Percentiles rank a stretch among this genome's conserved stretches.
Evolutionary conservation across 371 early-diverging fungal genomes (phyloP).

Genomic region (Fennellomyces sp.): DNA sequence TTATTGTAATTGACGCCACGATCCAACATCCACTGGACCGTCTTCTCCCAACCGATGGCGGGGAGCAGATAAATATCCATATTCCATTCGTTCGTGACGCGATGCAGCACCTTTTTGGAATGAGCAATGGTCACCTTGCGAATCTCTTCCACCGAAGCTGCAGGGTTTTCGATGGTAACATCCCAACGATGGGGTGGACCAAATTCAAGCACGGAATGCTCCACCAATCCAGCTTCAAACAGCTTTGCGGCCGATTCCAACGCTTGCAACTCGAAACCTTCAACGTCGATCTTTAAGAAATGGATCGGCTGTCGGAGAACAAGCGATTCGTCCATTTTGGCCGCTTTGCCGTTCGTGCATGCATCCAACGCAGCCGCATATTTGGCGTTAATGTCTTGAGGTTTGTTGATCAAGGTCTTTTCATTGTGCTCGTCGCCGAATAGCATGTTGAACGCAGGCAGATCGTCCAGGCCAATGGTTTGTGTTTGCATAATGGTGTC

Average conservation of each 20-base stretch:
- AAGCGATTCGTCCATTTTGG: constrained; percentile 19
- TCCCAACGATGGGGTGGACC: constrained; percentile 52
- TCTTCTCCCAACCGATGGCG: constrained; percentile 42
- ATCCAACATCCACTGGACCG: constrained; percentile 37
- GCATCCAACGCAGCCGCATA: constrained; percentile 28
- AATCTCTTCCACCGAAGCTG: constrained; percentile 17
- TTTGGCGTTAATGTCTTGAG: constrained; percentile 26
- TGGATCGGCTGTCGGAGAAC: constrained; percentile 45
- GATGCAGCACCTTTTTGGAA: constrained; percentile 13
- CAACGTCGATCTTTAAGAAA: constrained; percentile 53
- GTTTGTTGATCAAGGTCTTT: constrained; percentile 12
- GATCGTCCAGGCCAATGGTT: constrained; percentile 43
- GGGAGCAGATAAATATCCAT: constrained; percentile 47
- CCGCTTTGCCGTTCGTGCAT: not conserved
- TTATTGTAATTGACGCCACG: constrained; percentile 25
- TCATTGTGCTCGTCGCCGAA: constrained; percentile 14
- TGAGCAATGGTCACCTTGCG: constrained; percentile 21
- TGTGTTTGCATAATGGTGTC: constrained; percentile 30
- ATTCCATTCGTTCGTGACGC: constrained; percentile 27
- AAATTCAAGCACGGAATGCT: constrained; percentile 46
- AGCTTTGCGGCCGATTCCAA: constrained; percentile 38
- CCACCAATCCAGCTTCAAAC: constrained; percentile 40
- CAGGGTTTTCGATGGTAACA: constrained; percentile 27
- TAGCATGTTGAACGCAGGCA: constrained; percentile 37
- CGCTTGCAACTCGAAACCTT: constrained; percentile 50